Evolutionary conservation across 345 rosid species (phyloP).

Genomic region (Camelina sativa): DNA sequence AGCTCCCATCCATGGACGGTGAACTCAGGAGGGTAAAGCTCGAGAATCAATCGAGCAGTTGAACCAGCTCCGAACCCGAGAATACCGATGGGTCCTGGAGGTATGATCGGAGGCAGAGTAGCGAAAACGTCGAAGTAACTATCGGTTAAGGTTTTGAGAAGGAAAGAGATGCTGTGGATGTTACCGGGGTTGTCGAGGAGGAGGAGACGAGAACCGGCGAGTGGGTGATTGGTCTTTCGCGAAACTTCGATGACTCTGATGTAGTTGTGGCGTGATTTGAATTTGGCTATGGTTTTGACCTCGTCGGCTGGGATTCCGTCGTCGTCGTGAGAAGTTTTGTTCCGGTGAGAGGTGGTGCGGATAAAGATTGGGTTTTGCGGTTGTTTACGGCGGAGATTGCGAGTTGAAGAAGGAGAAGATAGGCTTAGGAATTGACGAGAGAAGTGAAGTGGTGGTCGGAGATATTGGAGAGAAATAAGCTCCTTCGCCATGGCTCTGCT

Average conservation of each 20-base stretch:
- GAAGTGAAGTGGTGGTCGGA: slow-evolving; percentile 29
- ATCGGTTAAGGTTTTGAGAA: slow-evolving; percentile 62
- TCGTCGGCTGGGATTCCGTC: slow-evolving; percentile 72
- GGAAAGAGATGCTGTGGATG: slow-evolving; percentile 89
- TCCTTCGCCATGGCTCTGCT: slow-evolving; percentile 30
- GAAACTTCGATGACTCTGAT: slow-evolving; percentile 82
- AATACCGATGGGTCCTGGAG: slow-evolving; percentile 76
- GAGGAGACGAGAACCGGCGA: slow-evolving; percentile 63
- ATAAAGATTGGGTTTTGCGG: slow-evolving; percentile 36
- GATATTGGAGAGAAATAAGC: slow-evolving; percentile 35
- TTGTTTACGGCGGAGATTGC: slow-evolving; percentile 32
- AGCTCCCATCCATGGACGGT: slow-evolving; percentile 89
- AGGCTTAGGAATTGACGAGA: not conserved
- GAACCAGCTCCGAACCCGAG: slow-evolving; percentile 93
- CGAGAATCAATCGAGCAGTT: slow-evolving; percentile 67
- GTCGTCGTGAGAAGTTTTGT: slow-evolving; percentile 41
- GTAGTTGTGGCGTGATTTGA: slow-evolving; percentile 80
- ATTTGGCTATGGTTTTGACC: slow-evolving; percentile 67
- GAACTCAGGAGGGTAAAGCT: slow-evolving; percentile 61
- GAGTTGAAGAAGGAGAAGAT: slow-evolving; percentile 27
- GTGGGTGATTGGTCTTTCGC: slow-evolving; percentile 69
- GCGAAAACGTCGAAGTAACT: slow-evolving; percentile 92
- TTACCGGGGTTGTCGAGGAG: slow-evolving; percentile 87
- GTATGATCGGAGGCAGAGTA: slow-evolving; percentile 72
- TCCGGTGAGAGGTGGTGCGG: slow-evolving; percentile 31